Evolutionary conservation across 306 rosid genomes (phyloP), one percentile per base, ranked within the genome.

Genomic region (Fragaria ananassa): DNA sequence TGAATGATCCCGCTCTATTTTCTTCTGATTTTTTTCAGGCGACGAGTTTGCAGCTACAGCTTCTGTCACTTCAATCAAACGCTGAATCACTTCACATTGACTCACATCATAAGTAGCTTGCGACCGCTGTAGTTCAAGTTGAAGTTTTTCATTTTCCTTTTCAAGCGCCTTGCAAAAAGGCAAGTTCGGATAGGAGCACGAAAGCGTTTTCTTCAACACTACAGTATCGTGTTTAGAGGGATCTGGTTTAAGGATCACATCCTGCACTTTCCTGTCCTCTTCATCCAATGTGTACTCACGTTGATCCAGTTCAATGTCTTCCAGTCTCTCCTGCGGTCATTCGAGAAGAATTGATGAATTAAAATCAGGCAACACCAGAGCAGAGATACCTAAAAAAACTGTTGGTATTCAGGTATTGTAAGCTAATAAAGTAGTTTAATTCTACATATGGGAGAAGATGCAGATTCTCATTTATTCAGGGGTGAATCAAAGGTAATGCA

Each of bases 11-110:
- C 62, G 76, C 56, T 91, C 96, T 58, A 80, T 81, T 79, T 92
- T 87, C 89, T 83, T 87, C 71, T 75, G 90, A 76, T 25, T 53
- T 78, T 88, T 92, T 84, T 81, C 91, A 6, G 89, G 82, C 0
- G 86, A 87, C 75, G 93, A 81, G 75, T 81, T 78, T 42, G 83
- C 80, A 54, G 90, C 93, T 3, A 89, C 98, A 50, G 88, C 56
- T 83, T 91, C 96, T 12, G 97, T 96, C 75, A 96, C 98, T 13
- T 92, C 96, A 81, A 96, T 60, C 74, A 96, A 86, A 71, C 87
- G 97, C 81, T 92, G 98, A 81, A 96, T 96, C 72, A 96, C 93
- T 86, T 96, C 89, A 81, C 99, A 96, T 83, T 96, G 93, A 87
- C 74, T 78, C 83, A 91, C 86, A 81, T 96, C 97, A 77, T 83